These are phyloP conservation scores for Pyrenochaeta sp. DNA, from an alignment of 2,329 filamentous ascomycete species.

Conservation along the genomic window DNA sequence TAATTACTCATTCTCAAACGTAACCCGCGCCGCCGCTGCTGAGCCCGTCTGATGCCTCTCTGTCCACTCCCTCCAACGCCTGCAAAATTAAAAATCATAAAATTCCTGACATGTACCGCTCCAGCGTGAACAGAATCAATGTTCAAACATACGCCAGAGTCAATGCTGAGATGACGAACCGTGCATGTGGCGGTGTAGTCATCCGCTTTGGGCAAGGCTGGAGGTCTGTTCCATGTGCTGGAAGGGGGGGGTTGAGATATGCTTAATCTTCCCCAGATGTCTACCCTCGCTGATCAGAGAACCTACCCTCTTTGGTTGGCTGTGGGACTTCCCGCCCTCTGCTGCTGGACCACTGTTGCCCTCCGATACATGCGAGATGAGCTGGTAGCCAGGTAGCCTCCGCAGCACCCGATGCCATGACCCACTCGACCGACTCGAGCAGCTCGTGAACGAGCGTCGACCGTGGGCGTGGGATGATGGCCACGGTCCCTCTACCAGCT, in stretches of 20 bases:
- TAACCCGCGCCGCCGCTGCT: slow-evolving; percentile 41
- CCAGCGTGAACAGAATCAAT: neutral
- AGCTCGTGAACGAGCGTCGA: neutral
- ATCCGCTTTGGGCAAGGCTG: slow-evolving; percentile 36
- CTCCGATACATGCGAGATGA: slow-evolving; percentile 8
- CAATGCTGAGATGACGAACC: slow-evolving; percentile 14
- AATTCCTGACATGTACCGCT: neutral
- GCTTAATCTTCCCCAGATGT: slow-evolving; percentile 36
- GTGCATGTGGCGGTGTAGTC: slow-evolving; percentile 33
- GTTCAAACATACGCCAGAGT: slow-evolving; percentile 1
- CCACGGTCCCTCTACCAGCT: neutral
- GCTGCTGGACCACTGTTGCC: slow-evolving; percentile 18
- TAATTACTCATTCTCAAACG: slow-evolving; percentile 42
- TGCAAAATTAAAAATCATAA: neutral
- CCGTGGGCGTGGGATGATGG: neutral
- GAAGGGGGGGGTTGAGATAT: slow-evolving; percentile 31
- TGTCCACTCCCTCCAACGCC: slow-evolving; percentile 17
- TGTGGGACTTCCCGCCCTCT: slow-evolving; percentile 2
- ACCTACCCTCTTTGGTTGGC: slow-evolving; percentile 20
- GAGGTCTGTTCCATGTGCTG: slow-evolving; percentile 27
- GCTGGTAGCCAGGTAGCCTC: slow-evolving; percentile 1
- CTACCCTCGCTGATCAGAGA: slow-evolving; percentile 33
- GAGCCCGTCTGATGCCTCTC: slow-evolving; percentile 13
- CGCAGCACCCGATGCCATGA: slow-evolving; percentile 1
- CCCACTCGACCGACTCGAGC: neutral